Percentiles rank a stretch among this genome's conserved stretches.
These are phyloP conservation scores for Nakazawaea ambrosiae DNA, from an alignment of 805 yeast genomes.

Conservation along the genomic window DNA sequence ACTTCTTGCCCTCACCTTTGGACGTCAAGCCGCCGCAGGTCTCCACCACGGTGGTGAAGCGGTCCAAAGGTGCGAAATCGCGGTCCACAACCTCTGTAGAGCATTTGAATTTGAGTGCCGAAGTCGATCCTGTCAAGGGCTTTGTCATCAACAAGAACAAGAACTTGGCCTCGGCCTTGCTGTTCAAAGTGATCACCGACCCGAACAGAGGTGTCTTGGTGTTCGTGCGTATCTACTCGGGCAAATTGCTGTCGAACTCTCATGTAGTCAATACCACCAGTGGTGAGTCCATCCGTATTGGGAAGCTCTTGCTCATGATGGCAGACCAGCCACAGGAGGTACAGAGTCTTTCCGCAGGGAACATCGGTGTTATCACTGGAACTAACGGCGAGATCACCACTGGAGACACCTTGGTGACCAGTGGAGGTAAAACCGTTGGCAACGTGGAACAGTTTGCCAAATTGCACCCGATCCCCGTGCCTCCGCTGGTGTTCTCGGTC, in stretches of 20 bases:
- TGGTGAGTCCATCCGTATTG: constrained; percentile 57
- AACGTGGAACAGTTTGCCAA: constrained; percentile 36
- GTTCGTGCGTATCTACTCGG: constrained; percentile 84
- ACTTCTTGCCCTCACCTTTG: constrained; percentile 76
- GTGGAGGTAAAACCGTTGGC: constrained; percentile 31
- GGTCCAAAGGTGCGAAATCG: constrained; percentile 14
- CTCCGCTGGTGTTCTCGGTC: constrained; percentile 90
- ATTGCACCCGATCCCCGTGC: constrained; percentile 72
- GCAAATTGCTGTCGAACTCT: constrained; percentile 57
- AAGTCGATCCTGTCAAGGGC: constrained; percentile 36
- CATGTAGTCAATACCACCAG: constrained; percentile 63
- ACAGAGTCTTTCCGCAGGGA: constrained; percentile 57
- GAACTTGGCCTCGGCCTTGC: constrained; percentile 69
- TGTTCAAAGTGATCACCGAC: constrained; percentile 88
- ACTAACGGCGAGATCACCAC: constrained; percentile 65
- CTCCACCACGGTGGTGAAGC: constrained; percentile 17
- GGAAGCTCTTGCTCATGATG: constrained; percentile 74
- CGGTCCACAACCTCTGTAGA: not conserved
- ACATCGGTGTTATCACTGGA: constrained; percentile 86
- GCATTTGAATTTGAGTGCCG: constrained; percentile 22
- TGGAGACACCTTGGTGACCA: constrained; percentile 82
- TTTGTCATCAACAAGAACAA: constrained; percentile 47
- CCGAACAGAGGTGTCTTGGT: constrained; percentile 77
- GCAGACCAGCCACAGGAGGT: constrained; percentile 83
- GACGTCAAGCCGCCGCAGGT: constrained; percentile 57